Base-by-base conservation (phyloP, 139 green algal genomes). In the Marvania coccoides region DNA sequence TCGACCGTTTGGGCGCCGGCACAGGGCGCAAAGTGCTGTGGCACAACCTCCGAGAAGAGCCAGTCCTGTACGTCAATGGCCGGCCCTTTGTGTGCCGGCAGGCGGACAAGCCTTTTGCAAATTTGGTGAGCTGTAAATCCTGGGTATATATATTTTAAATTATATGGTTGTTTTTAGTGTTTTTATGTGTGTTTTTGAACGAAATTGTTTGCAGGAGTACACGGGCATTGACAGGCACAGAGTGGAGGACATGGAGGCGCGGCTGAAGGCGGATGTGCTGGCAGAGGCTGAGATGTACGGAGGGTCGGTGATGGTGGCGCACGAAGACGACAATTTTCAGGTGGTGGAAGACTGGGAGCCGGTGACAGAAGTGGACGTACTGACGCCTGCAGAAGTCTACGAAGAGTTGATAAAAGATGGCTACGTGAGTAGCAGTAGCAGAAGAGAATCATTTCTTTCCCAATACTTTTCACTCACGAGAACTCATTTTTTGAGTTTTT, bases 41-140 rank as follows among this genome's bases (percentile, higher is more conserved):
- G 92, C 81, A 93, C 79, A 97, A 96, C 78, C 86, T 97, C 81
- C 79, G 92, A 0, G 92, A 98, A 74, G 92, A 98, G 77, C 92
- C 92, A 7, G 83, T 98, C 47, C 29, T 97, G n/a, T 93, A 93
- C 65, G 89, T 96, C 74, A 95, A 95, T 51, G 91, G 92, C 53
- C 73, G 85, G 56, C 92, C 92, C 0, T 97, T 91, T 75, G 92
- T 98, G 19, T 84, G 97, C 57, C 78, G 92, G 0, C 91, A 98
- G 73, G 77, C 86, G 31, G 90, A 94, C 70, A 79, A 90, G 69
- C 92, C 92, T 3, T 98, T 98, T 74, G 80, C 79, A 61, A 98
- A 98, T 63, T 74, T 98, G 28, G n/a, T n/a, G n/a, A n/a, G n/a
- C n/a, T n/a, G n/a, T n/a, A n/a, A n/a, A n/a, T n/a, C n/a, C n/a